A percentile compares a stretch with the other conserved stretches of the same genome.
Evolutionary conservation across 163 green algal species (phyloP).

Genomic region (Chloroidium sp.): DNA sequence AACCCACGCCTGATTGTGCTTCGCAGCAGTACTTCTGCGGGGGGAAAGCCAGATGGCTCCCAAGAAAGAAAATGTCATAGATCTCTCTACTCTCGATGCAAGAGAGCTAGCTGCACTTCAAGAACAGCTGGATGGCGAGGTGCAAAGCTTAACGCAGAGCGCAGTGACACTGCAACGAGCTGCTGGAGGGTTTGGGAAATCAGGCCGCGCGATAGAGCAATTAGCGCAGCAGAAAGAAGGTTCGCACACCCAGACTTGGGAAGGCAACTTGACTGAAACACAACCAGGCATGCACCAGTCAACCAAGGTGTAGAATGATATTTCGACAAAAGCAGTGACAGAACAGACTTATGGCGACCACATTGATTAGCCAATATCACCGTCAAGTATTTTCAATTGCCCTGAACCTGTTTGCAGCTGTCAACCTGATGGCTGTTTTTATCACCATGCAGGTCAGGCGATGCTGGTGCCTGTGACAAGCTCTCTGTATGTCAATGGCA

Average conservation of each 20-base stretch:
- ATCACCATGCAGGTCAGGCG: constrained; percentile 42
- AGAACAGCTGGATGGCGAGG: constrained; percentile 32
- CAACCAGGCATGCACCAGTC: background rate
- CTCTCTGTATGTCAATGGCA: constrained; percentile 77
- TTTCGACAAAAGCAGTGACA: background rate
- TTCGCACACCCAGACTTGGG: background rate
- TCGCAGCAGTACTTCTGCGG: too few species aligned
- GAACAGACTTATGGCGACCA: too few species aligned
- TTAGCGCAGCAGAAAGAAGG: constrained; percentile 43
- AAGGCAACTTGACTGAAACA: background rate
- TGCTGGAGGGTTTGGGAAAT: constrained; percentile 40
- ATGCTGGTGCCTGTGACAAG: constrained; percentile 79
- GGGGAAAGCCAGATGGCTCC: background rate
- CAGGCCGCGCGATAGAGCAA: constrained; percentile 34
- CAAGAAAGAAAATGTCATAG: constrained; percentile 3
- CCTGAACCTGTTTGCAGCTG: too few species aligned
- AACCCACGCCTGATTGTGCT: too few species aligned
- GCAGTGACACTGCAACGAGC: constrained; percentile 35
- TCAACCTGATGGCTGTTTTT: too few species aligned
- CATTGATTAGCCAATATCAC: too few species aligned
- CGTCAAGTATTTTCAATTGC: too few species aligned
- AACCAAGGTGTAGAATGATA: background rate
- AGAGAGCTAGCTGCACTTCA: constrained; percentile 23
- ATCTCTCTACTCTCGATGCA: constrained; percentile 12
- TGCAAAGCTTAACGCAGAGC: constrained; percentile 34